Conservation (phyloP, 257 asterid species). For the Ballota nigra region DNA sequence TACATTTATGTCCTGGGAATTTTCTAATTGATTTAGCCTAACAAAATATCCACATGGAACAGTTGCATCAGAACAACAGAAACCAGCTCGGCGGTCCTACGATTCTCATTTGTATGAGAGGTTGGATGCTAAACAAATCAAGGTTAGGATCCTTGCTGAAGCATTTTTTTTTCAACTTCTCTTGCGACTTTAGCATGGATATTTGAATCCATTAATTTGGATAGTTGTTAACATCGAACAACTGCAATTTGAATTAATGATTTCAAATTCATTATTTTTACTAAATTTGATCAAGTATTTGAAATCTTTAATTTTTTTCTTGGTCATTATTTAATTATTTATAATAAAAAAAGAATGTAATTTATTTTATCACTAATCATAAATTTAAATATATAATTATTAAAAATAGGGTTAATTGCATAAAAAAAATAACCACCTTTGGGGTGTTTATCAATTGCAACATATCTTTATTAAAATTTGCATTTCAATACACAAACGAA, state of each 20-base stretch:
- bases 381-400: not conserved
- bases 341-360: not conserved
- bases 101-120: slow-evolving; percentile 58
- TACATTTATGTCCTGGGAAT: not conserved
- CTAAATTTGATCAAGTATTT: not conserved
- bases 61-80: slow-evolving; percentile 54
- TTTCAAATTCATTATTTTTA: not conserved
- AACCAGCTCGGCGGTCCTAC: slow-evolving; percentile 43
- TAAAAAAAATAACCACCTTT: no score
- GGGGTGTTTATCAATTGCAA: no score
- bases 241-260: not conserved
- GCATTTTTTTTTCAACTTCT: slow-evolving; percentile 2
- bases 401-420: not conserved
- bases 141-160: slow-evolving; percentile 48
- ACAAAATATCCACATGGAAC: slow-evolving; percentile 32
- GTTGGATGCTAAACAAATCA: slow-evolving; percentile 50
- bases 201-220: slow-evolving; percentile 2
- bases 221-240: not conserved
- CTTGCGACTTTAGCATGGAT: not conserved
- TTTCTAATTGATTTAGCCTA: slow-evolving; percentile 24
- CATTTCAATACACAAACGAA: no score
- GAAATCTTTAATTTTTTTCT: not conserved
- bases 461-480: no score
- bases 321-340: not conserved
- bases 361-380: not conserved